Base-by-base conservation (phyloP, 2,329 filamentous ascomycete species). In the Neofusicoccum umdonicola region DNA sequence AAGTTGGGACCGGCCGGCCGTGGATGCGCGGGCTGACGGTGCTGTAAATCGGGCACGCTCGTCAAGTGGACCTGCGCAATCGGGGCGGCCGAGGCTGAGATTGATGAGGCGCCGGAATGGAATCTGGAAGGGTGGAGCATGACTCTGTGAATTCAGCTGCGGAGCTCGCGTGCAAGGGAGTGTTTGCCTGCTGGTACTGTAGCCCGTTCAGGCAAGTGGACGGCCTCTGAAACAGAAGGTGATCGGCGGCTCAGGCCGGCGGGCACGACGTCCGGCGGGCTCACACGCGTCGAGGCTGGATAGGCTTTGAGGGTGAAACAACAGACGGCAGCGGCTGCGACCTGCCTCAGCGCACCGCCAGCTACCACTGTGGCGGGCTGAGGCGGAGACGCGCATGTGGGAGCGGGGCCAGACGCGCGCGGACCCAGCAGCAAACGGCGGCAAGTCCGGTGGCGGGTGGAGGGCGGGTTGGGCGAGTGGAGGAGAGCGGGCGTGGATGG, bases 291-390 rank as follows among this genome's bases (percentile, higher is more conserved):
- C 27, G 27, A n/a, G 3, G 47, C 22, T 27, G 22, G 56, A 60
- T 22, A 60, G n/a, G 42, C 56, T 60, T 45, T 37, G 56, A 8
- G 41, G 31, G 17, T 60, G 56, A 60, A 60, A 60, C 56, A 60
- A 17, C 22, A 35, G 22, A 42, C 17, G 35, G 19, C 47, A 19
- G 19, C 31, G 39, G 52, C 41, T 47, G 42, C 31, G 8, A 37
- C 56, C 41, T 35, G 56, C 27, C 13, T 9, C 54, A 58, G 54
- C 12, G 11, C 19, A 37, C 31, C 6, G 19, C 37, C 19, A 8
- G 5, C 22, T 11, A 15, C 34, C n/a, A 5, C 13, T 5, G 35
- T 34, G 34, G 17, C 17, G 35, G 17, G 11, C 22, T 12, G 19
- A 39, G 4, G 54, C 22, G 39, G 54, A 19, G 51, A 35, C n/a